phyloP scores from a whole-genome alignment of 2,329 filamentous ascomycete species.

The Talaromyces sp. region DNA sequence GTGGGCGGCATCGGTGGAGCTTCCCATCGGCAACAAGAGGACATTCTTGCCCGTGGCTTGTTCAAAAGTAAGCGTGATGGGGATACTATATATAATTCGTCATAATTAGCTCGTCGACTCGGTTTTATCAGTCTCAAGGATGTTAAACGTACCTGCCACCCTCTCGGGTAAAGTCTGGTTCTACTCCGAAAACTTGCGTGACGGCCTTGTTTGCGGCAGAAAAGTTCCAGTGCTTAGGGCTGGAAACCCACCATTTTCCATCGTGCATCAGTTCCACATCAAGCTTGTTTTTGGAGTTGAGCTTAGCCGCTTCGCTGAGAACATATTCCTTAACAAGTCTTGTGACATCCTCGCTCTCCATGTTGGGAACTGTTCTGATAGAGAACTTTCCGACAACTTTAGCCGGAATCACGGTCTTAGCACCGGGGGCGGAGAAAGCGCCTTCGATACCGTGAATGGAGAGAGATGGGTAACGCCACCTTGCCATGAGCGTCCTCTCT shows the following conservation, averaged over 20 bases:
- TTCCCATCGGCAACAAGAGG: conserved; percentile 90
- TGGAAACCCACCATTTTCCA: conserved; percentile 98
- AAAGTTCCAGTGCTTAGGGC: conserved; percentile 99
- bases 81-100: conserved; percentile 59
- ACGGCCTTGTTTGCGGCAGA: conserved; percentile 91
- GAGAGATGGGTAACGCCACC: conserved; percentile 91
- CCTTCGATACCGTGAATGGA: conserved; percentile 94
- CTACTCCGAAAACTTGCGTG: conserved; percentile 85
- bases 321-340: conserved; percentile 78
- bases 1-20: conserved; percentile 91
- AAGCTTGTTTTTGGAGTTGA: conserved; percentile 87
- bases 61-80: conserved; percentile 94
- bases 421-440: conserved; percentile 85
- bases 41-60: conserved; percentile 98
- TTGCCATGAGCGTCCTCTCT: conserved; percentile 87
- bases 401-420: conserved; percentile 97
- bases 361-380: conserved; percentile 93
- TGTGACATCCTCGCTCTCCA: conserved; percentile 90
- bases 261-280: conserved; percentile 78
- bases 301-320: conserved; percentile 75
- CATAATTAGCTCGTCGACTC: conserved; percentile 18
- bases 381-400: conserved; percentile 99
- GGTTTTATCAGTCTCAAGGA: background rate
- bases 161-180: conserved; percentile 93
- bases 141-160: conserved; percentile 66